Conservation (phyloP, 495 filamentous ascomycete species). For the Penicillium angulare region DNA sequence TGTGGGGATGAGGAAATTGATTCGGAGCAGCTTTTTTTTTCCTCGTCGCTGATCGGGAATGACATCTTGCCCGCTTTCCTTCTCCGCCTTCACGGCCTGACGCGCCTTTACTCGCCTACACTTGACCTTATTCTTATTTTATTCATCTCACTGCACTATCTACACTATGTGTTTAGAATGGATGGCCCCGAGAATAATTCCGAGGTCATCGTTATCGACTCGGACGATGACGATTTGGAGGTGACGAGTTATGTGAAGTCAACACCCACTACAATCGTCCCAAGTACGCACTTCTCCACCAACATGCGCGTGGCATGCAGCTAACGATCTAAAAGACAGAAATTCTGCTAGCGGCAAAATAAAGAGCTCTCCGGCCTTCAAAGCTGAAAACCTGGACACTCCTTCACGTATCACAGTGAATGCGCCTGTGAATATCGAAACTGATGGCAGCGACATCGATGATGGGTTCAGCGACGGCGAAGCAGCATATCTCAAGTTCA, state of each 20-base stretch:
- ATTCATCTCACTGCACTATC: background rate
- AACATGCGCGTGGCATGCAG: constrained; percentile 12
- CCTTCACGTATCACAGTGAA: constrained; percentile 16
- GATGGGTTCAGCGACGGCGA: constrained; percentile 48
- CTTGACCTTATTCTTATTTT: background rate
- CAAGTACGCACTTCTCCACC: constrained; percentile 12
- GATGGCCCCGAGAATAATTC: background rate
- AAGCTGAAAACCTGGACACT: constrained; percentile 2
- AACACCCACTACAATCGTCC: background rate
- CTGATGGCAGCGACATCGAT: constrained; percentile 25
- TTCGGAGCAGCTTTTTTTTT: constrained; percentile 20
- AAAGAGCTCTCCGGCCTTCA: constrained; percentile 2
- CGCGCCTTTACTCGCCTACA: background rate
- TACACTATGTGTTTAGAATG: constrained; percentile 21
- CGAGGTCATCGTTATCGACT: constrained; percentile 31
- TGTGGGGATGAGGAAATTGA: constrained; percentile 7
- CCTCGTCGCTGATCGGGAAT: constrained; percentile 16
- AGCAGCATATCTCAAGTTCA: constrained; percentile 57
- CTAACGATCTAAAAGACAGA: constrained; percentile 15
- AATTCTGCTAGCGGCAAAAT: background rate
- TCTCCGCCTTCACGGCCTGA: constrained; percentile 1
- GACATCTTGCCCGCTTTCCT: constrained; percentile 22
- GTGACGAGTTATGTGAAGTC: constrained; percentile 20
- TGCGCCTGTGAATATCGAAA: constrained; percentile 16
- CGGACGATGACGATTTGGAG: constrained; percentile 44